Base-by-base conservation (phyloP, 371 early-diverging fungal species). In the Lichtheimia ornata region DNA sequence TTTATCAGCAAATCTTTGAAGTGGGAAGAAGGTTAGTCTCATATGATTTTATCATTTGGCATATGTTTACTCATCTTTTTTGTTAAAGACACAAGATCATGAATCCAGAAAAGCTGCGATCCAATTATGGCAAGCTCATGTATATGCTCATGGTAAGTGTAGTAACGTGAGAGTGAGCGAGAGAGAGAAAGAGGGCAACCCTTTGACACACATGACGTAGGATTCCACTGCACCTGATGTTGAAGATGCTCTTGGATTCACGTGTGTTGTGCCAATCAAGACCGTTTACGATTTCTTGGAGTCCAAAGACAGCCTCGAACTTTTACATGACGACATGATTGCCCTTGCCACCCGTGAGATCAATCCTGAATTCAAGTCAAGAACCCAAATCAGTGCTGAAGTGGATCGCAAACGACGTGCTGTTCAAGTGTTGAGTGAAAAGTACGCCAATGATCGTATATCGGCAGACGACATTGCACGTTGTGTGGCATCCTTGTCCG, bases 71-170 rank as follows among this genome's bases (percentile, higher is more conserved):
- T 42, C 41, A 14, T n/a, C n/a, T 22, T 45, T 57, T 6, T 57
- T 53, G n/a, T n/a, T n/a, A n/a, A 17, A 79, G 81, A 25, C 93
- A 97, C 79, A 98, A 98, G 81, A 94, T 97, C 67, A 95, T 95
- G 95, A 98, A 97, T 61, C 98, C 98, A 0, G 98, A 97, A 71
- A 95, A 94, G 72, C 96, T 98, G 97, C 83, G 97, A 50, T 80
- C 85, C 30, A 89, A 89, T 11, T 97, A 97, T 71, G 98, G 98
- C 53, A 97, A 98, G 66, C 77, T 98, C 45, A 90, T 97, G 84
- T 95, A 95, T 72, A 70, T 98, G 85, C 74, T 97, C 50, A 90
- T 86, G 87, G 84, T 84, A 65, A 50, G 63, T 54, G 28, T 47
- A 47, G 47, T 1, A n/a, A n/a, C n/a, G n/a, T n/a, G n/a, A n/a